phyloP scores from a whole-genome alignment of 1,139 yeast species.

The Geotrichum klebahnii region DNA sequence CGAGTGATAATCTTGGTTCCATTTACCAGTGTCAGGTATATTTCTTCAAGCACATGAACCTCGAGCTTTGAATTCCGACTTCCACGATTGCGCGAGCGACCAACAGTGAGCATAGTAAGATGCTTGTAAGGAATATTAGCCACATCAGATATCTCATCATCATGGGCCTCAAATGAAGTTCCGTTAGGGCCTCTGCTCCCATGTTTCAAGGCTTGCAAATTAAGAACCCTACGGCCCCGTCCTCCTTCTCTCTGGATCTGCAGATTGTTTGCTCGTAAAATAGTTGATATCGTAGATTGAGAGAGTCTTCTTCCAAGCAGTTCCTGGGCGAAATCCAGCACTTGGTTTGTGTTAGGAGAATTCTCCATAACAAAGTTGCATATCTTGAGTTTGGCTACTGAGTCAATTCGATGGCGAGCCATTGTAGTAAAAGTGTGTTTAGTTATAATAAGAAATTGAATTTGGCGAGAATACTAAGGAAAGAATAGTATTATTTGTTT shows the following conservation, averaged over 20 bases:
- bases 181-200: not conserved
- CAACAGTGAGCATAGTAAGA: not conserved
- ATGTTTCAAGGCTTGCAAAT: not conserved
- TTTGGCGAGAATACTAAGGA: no score
- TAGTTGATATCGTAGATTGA: constrained; percentile 8
- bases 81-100: not conserved
- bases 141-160: no score
- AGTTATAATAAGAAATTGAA: no score
- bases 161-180: no score
- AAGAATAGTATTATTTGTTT: no score
- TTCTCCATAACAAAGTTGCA: not conserved
- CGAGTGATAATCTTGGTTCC: no score
- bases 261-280: constrained; percentile 2
- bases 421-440: no score
- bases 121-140: not conserved
- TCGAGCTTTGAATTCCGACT: not conserved
- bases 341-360: not conserved
- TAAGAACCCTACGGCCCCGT: not conserved
- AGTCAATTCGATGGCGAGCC: constrained; percentile 1
- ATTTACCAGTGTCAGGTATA: no score
- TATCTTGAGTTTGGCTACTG: constrained; percentile 2
- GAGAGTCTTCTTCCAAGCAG: not conserved
- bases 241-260: constrained; percentile 8
- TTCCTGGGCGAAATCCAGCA: not conserved
- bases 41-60: constrained; percentile 1